These are phyloP conservation scores for Populus euphratica DNA, from an alignment of 345 rosid species.

Conservation along the genomic window DNA sequence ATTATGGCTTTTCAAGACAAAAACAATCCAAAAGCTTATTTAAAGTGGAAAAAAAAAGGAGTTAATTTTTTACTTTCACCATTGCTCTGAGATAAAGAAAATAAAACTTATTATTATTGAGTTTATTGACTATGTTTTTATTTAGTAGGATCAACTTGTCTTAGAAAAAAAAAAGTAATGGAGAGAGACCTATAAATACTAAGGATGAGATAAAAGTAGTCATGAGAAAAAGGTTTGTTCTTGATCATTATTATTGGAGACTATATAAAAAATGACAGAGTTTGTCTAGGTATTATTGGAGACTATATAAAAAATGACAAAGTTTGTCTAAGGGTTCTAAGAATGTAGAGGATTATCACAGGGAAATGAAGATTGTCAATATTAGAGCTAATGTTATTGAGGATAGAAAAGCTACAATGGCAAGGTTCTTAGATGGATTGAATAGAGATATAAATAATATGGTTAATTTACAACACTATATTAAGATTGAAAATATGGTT, in stretches of 20 bases:
- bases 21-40: too few species aligned
- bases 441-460: background rate
- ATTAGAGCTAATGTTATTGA: background rate
- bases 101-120: too few species aligned
- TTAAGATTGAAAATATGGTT: too few species aligned
- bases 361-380: background rate
- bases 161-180: background rate
- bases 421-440: background rate
- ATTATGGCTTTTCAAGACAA: too few species aligned
- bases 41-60: too few species aligned
- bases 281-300: too few species aligned
- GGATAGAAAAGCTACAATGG: background rate
- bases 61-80: too few species aligned
- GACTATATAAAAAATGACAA: background rate
- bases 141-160: background rate
- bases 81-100: background rate
- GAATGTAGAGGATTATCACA: background rate
- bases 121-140: background rate
- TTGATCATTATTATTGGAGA: background rate
- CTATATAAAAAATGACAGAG: background rate
- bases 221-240: background rate
- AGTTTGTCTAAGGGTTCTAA: background rate
- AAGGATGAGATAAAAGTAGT: background rate
- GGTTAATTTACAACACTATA: too few species aligned
- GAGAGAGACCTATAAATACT: background rate